phyloP scores from a whole-genome alignment of 129 eudicot genomes.

The Arctium lappa region DNA sequence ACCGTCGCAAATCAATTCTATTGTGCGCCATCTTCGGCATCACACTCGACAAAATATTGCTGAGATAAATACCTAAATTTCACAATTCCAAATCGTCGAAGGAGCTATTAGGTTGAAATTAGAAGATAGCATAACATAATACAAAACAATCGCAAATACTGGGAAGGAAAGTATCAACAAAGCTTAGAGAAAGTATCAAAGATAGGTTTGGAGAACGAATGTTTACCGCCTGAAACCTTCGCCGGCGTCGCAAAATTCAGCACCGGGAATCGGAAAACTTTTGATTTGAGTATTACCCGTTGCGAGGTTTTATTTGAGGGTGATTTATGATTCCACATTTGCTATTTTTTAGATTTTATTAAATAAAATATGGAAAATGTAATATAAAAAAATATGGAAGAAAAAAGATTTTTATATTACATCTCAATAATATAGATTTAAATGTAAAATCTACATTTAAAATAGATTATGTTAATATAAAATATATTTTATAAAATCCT shows the following conservation, averaged over 20 bases:
- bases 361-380: too few relatives aligned
- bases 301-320: neutral
- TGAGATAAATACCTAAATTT: neutral
- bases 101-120: neutral
- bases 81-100: neutral
- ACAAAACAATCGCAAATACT: neutral
- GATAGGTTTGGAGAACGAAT: neutral
- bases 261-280: neutral
- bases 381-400: too few relatives aligned
- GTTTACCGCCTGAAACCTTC: neutral
- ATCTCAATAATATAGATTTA: too few relatives aligned
- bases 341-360: too few relatives aligned
- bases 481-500: too few relatives aligned
- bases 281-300: neutral
- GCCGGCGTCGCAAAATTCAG: constrained; percentile 8
- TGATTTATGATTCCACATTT: neutral
- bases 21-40: constrained; percentile 19
- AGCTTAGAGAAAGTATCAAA: neutral
- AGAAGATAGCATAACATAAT: neutral
- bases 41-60: neutral
- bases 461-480: too few relatives aligned
- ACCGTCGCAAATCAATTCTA: constrained; percentile 26
- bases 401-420: too few relatives aligned
- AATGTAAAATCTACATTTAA: too few relatives aligned
- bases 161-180: neutral